phyloP scores from a whole-genome alignment of 306 rosid species.

The Mucuna pruriens region DNA sequence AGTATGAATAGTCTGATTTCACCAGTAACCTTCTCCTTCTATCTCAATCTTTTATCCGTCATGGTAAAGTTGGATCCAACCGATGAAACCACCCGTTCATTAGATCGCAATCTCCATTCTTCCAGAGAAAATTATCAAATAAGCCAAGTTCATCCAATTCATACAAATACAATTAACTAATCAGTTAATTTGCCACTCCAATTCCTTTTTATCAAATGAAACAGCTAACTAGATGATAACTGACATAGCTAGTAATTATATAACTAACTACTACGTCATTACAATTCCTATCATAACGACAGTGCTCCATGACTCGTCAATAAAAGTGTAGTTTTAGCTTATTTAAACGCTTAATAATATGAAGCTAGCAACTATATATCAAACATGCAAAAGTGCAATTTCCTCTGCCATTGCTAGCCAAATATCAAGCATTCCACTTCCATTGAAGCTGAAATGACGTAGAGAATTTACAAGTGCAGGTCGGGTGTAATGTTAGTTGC shows the following conservation, averaged over 20 bases:
- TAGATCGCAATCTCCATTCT: neutral
- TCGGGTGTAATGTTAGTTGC: neutral
- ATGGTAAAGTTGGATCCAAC: neutral
- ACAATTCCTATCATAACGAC: neutral
- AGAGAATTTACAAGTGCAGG: neutral
- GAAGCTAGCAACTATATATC: slow-evolving; percentile 1
- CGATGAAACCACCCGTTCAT: neutral
- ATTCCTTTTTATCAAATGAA: neutral
- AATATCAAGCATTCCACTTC: neutral
- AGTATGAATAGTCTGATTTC: neutral
- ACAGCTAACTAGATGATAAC: neutral
- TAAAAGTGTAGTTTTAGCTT: neutral
- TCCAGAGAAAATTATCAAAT: neutral
- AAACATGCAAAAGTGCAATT: neutral
- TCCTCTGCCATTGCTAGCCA: neutral
- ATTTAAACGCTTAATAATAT: neutral
- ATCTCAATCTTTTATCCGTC: neutral
- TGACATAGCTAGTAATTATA: neutral
- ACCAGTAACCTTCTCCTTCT: neutral
- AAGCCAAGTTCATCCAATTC: neutral
- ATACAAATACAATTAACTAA: neutral
- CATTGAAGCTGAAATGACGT: neutral
- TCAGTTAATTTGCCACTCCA: neutral
- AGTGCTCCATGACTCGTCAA: neutral
- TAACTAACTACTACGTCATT: neutral